Evolutionary conservation across 257 asterid species (phyloP), one percentile per base, ranked within the genome.

Genomic region (Primulina tabacum): DNA sequence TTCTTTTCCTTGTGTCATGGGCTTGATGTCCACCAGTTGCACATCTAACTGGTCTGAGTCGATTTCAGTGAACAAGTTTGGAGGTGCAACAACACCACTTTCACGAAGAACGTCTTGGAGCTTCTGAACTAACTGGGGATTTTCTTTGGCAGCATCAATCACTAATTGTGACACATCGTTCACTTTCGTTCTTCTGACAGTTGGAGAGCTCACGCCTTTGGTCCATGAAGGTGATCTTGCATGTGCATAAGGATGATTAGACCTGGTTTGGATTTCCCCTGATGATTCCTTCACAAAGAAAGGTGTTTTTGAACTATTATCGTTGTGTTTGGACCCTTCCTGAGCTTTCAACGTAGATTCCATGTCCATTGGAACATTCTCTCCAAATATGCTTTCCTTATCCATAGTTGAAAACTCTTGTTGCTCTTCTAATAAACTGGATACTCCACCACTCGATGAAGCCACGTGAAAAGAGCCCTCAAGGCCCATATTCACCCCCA

Each of bases 201-300:
- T 96, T 24, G 97, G 96, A 56, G 97, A 87, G 80, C 97, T 89
- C 67, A 90, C 87, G 50, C 97, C 98, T 86, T 93, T 97, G 40
- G 98, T 93, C 98, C 98, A 93, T 8, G 98, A 93, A 60, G 98
- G 98, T 72, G 98, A 93, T 76, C 96, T 81, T 69, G 90, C 90
- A 72, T 88, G 97, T 73, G 90, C 61, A 70, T 72, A 78, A 73
- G 86, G 78, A 76, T 85, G 82, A 78, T 38, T 77, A 62, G 86
- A 78, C 81, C 91, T 83, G 63, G 67, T 67, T 16, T 82, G 81
- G 68, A 75, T 58, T 64, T 81, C 90, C 73, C 73, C 59, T 62
- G 73, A 67, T 60, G 79, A 56, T 64, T 78, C 84, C 79, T 80
- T 83, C 50, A 59, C 79, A 55, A 76, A 77, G 79, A 28, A 67